These are phyloP conservation scores for Microthlaspi erraticum DNA, from an alignment of 345 rosid genomes.

Conservation along the genomic window DNA sequence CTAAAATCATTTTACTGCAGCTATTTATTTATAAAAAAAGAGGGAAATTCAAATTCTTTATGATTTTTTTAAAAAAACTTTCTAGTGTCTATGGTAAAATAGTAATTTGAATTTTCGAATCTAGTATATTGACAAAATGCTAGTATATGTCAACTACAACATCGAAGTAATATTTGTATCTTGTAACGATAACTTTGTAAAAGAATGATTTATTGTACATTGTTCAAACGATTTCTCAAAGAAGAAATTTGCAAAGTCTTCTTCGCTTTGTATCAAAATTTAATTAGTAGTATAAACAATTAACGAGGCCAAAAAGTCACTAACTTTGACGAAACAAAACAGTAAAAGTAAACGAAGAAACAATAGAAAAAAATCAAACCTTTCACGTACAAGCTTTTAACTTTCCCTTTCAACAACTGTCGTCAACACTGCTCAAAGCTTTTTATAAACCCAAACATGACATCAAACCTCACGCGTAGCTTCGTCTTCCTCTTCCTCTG, in stretches of 20 bases:
- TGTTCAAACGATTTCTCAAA: neutral
- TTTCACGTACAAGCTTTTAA: constrained; percentile 1
- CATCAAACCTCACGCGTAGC: constrained; percentile 1
- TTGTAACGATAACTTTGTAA: too few relatives aligned
- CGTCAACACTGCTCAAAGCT: neutral
- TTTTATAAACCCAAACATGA: constrained; percentile 24
- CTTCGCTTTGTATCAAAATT: constrained; percentile 1
- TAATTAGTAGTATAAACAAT: neutral
- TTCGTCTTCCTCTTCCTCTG: constrained; percentile 18
- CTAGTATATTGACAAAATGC: neutral
- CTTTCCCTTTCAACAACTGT: constrained; percentile 41
- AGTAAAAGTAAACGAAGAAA: neutral
- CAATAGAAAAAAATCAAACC: constrained; percentile 3
- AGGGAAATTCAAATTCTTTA: too few relatives aligned
- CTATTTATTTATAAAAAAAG: too few relatives aligned
- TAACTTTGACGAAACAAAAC: constrained; percentile 12
- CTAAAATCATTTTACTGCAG: too few relatives aligned
- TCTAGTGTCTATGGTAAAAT: neutral
- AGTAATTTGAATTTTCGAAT: neutral
- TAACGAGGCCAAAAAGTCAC: constrained; percentile 20
- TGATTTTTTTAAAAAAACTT: neutral
- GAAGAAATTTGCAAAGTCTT: constrained; percentile 7
- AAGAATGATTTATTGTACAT: too few relatives aligned
- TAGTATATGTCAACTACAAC: neutral
- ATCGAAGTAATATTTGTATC: too few relatives aligned